A percentile compares a stretch with the other conserved stretches of the same genome.
Evolutionary conservation across 2,329 filamentous ascomycete genomes (phyloP).

Genomic region (Aspergillus sp.): DNA sequence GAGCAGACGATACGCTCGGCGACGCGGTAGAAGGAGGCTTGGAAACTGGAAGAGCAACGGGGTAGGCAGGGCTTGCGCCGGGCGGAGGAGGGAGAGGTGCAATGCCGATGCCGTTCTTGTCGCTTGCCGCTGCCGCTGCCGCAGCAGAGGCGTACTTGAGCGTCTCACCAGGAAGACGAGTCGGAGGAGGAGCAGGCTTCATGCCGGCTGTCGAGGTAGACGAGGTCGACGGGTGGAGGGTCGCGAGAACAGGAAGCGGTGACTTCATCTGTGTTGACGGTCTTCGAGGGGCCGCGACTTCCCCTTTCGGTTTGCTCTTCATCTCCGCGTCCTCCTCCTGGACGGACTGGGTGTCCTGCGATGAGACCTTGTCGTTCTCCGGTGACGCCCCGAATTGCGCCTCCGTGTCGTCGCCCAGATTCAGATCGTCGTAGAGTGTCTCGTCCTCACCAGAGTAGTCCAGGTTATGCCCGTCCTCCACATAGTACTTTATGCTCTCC

Average conservation of each 20-base stretch:
- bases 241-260: constrained; percentile 83
- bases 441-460: constrained; percentile 88
- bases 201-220: constrained; percentile 52
- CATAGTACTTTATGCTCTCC: constrained; percentile 90
- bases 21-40: constrained; percentile 52
- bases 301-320: constrained; percentile 50
- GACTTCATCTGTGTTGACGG: constrained; percentile 90
- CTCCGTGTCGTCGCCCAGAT: constrained; percentile 77
- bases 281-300: constrained; percentile 54
- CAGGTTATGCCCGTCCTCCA: constrained; percentile 75
- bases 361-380: constrained; percentile 83
- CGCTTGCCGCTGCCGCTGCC: constrained; percentile 81
- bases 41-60: constrained; percentile 40
- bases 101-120: constrained; percentile 83
- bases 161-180: constrained; percentile 75
- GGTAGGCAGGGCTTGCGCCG: constrained; percentile 46
- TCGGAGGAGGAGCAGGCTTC: constrained; percentile 86
- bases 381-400: constrained; percentile 69
- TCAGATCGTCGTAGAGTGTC: constrained; percentile 86
- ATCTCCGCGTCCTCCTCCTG: constrained; percentile 69
- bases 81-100: constrained; percentile 87
- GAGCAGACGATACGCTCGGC: constrained; percentile 41
- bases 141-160: constrained; percentile 96
- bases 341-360: constrained; percentile 86
- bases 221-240: constrained; percentile 58